These are phyloP conservation scores for Colletotrichum acutatum DNA, from an alignment of 2,329 filamentous ascomycete species.

Conservation along the genomic window DNA sequence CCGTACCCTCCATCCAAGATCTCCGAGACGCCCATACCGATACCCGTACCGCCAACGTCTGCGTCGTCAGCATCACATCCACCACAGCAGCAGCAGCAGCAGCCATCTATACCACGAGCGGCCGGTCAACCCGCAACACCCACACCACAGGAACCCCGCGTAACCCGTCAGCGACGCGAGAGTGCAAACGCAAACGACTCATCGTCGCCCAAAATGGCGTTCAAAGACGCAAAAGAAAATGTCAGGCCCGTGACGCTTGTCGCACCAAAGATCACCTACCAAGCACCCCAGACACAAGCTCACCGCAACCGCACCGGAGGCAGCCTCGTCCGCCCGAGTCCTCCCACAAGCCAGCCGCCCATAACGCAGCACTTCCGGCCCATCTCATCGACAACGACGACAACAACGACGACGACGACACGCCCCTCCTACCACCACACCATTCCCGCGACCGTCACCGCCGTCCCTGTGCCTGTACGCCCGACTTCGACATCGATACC, in stretches of 20 bases:
- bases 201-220: constrained; percentile 8
- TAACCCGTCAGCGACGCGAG: constrained; percentile 22
- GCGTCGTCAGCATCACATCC: background rate
- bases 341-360: constrained; percentile 36
- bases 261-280: constrained; percentile 54
- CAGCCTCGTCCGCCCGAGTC: constrained; percentile 35
- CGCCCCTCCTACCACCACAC: constrained; percentile 4
- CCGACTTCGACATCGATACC: constrained; percentile 35
- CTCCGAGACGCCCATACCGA: constrained; percentile 24
- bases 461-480: constrained; percentile 22
- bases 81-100: background rate
- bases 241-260: constrained; percentile 48
- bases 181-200: constrained; percentile 13
- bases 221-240: constrained; percentile 38
- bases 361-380: constrained; percentile 33
- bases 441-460: constrained; percentile 14
- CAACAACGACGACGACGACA: background rate
- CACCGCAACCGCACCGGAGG: constrained; percentile 24
- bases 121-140: background rate
- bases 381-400: background rate
- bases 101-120: background rate
- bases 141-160: background rate
- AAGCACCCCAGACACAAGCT: constrained; percentile 47
- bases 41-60: constrained; percentile 14
- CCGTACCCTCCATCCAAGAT: constrained; percentile 3